phyloP scores from a whole-genome alignment of 805 yeast species.

The Cyberlindnera amylophila region DNA sequence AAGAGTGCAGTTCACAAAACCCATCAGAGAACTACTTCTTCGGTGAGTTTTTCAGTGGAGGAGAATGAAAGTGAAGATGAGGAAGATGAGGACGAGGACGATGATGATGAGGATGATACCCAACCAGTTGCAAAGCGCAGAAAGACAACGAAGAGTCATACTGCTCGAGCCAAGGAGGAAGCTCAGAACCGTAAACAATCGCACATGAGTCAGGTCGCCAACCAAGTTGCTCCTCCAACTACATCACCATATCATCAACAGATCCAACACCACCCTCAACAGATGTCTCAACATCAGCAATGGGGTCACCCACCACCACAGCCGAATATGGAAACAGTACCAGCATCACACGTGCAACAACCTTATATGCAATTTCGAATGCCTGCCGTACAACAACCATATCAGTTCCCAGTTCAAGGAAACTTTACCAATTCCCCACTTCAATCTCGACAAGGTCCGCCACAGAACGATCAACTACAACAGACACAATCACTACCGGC shows the following conservation, averaged over 20 bases:
- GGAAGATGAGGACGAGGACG: constrained; percentile 19
- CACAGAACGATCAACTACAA: constrained; percentile 3
- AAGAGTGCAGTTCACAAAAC: background rate
- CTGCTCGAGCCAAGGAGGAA: background rate
- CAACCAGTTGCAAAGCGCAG: constrained; percentile 10
- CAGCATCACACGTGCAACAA: constrained; percentile 5
- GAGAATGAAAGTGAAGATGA: constrained; percentile 14
- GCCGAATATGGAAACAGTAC: constrained; percentile 6
- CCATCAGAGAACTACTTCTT: constrained; percentile 16
- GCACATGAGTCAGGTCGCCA: background rate
- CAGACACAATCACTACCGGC: constrained; percentile 4
- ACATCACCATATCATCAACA: background rate
- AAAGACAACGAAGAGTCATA: constrained; percentile 3
- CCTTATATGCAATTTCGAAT: constrained; percentile 4
- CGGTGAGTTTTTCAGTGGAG: constrained; percentile 17
- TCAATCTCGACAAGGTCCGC: constrained; percentile 7
- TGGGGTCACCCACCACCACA: constrained; percentile 12
- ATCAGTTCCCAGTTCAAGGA: constrained; percentile 7
- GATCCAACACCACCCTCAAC: constrained; percentile 2
- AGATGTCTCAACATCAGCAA: constrained; percentile 1
- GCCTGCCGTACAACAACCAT: constrained; percentile 6
- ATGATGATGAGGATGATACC: constrained; percentile 16
- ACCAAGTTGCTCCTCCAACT: too few relatives aligned
- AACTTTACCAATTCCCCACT: constrained; percentile 6
- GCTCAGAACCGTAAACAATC: background rate